phyloP scores from a whole-genome alignment of 73 alveolate species.

The Paramecium caudatum region DNA sequence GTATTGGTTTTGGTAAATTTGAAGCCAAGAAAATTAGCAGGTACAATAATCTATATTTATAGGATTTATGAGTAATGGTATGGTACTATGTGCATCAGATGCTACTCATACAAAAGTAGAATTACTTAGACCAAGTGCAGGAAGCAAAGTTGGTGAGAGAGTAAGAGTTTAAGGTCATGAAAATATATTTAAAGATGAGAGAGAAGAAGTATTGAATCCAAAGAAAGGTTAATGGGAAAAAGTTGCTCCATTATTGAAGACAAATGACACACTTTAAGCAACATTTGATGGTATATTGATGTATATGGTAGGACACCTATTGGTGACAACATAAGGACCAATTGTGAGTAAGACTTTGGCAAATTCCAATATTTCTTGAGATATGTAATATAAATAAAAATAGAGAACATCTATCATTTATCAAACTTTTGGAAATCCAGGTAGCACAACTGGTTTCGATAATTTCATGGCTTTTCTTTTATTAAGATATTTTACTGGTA shows the following conservation, averaged over 20 bases:
- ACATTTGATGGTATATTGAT: constrained; percentile 54
- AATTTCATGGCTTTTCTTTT: constrained; percentile 40
- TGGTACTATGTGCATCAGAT: constrained; percentile 93
- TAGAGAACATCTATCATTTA: neutral
- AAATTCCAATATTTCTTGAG: constrained; percentile 68
- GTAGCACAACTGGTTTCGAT: constrained; percentile 45
- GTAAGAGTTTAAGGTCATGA: constrained; percentile 78
- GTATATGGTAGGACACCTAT: neutral
- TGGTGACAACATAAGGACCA: constrained; percentile 30
- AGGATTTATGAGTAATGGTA: constrained; percentile 96
- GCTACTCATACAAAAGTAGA: constrained; percentile 88
- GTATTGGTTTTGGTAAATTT: constrained; percentile 95
- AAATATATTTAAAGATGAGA: constrained; percentile 62
- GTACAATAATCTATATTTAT: neutral
- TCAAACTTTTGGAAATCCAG: constrained; percentile 44
- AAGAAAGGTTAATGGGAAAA: constrained; percentile 77
- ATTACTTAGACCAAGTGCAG: constrained; percentile 96
- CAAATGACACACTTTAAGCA: constrained; percentile 70
- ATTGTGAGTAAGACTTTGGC: neutral
- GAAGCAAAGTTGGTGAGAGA: constrained; percentile 90
- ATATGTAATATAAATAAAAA: neutral
- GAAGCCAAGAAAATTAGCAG: constrained; percentile 92
- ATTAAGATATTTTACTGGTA: constrained; percentile 31
- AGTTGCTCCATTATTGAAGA: constrained; percentile 32
- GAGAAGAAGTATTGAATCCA: constrained; percentile 80